Conservation (phyloP, 2,329 filamentous ascomycete genomes). For the Pseudocercospora ulei region DNA sequence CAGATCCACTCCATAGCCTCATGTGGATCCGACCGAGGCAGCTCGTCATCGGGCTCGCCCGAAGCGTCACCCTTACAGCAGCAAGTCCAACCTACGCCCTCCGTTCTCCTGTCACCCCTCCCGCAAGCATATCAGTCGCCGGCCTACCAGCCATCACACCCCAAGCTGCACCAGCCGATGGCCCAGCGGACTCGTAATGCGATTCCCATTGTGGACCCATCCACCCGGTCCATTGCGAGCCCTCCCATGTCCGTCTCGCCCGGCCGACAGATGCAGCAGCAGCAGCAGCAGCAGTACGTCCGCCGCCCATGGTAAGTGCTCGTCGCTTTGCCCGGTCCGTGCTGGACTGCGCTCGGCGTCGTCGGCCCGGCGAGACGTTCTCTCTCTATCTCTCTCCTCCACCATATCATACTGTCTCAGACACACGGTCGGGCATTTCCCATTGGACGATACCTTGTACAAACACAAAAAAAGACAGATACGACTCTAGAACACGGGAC, state of each 20-base stretch:
- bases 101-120: slow-evolving; percentile 59
- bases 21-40: slow-evolving; percentile 81
- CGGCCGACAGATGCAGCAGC: slow-evolving; percentile 53
- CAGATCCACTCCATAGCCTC: slow-evolving; percentile 79
- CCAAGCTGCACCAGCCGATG: slow-evolving; percentile 85
- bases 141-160: slow-evolving; percentile 51
- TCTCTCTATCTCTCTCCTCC: slow-evolving; percentile 17
- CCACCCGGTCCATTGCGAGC: slow-evolving; percentile 80
- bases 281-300: slow-evolving; percentile 46
- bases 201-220: slow-evolving; percentile 95
- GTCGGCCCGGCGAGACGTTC: slow-evolving; percentile 25
- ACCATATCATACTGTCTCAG: slow-evolving; percentile 3
- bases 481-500: slow-evolving; percentile 22
- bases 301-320: slow-evolving; percentile 41
- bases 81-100: slow-evolving; percentile 60
- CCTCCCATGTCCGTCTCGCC: slow-evolving; percentile 66
- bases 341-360: slow-evolving; percentile 23
- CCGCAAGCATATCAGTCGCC: slow-evolving; percentile 41
- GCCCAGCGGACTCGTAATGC: slow-evolving; percentile 85
- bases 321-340: slow-evolving; percentile 17
- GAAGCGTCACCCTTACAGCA: slow-evolving; percentile 85
- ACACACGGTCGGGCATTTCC: slow-evolving; percentile 13
- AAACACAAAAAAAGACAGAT: slow-evolving; percentile 17
- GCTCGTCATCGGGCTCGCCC: slow-evolving; percentile 86
- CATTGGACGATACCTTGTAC: slow-evolving; percentile 24